These are phyloP conservation scores for Tetrapisispora namnaoensis DNA, from an alignment of 805 yeast species.

Conservation along the genomic window DNA sequence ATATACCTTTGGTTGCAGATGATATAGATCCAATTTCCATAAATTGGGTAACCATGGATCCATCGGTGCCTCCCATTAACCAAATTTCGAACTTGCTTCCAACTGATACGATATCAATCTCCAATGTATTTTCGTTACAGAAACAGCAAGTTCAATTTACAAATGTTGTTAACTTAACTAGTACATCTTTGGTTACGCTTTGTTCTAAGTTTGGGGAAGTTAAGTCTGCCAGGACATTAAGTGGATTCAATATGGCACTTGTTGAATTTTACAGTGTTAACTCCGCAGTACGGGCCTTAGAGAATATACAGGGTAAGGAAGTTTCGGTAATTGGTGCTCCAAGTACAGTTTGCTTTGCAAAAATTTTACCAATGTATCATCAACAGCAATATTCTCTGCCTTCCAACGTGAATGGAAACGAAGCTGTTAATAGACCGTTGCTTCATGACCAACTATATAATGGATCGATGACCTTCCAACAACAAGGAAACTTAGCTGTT, in stretches of 20 bases:
- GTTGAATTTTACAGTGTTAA: constrained; percentile 68
- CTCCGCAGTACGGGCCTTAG: constrained; percentile 69
- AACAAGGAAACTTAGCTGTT: constrained; percentile 25
- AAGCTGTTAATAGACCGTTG: constrained; percentile 19
- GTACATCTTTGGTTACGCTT: constrained; percentile 46
- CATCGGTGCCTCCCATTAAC: constrained; percentile 64
- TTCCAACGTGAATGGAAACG: constrained; percentile 3
- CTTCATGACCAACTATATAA: constrained; percentile 27
- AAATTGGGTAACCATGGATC: constrained; percentile 60
- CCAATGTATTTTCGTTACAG: constrained; percentile 45
- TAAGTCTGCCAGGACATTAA: constrained; percentile 50
- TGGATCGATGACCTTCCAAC: constrained; percentile 27
- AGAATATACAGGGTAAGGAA: constrained; percentile 72
- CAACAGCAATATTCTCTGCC: constrained; percentile 9
- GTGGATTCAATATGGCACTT: constrained; percentile 42
- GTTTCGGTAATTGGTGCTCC: constrained; percentile 63
- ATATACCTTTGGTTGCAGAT: constrained; percentile 38
- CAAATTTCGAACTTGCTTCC: constrained; percentile 62
- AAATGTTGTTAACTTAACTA: constrained; percentile 35
- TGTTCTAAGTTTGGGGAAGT: constrained; percentile 55
- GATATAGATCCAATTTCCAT: constrained; percentile 50
- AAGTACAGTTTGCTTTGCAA: constrained; percentile 78
- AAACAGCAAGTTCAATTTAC: constrained; percentile 43
- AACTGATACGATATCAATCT: constrained; percentile 65
- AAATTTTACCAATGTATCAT: constrained; percentile 37